phyloP scores from a whole-genome alignment of 345 rosid species.

The Populus deltoides region DNA sequence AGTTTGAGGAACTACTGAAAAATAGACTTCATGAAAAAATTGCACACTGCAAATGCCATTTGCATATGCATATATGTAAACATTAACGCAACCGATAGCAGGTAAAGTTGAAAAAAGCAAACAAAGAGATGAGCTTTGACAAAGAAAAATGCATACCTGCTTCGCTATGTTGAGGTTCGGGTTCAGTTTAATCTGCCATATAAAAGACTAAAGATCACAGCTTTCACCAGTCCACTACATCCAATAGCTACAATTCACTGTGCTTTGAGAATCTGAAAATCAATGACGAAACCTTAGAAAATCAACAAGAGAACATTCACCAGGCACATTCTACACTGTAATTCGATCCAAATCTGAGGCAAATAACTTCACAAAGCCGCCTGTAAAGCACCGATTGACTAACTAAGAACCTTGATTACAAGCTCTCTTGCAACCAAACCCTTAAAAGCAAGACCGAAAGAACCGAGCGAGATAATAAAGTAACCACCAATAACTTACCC shows the following conservation, averaged over 20 bases:
- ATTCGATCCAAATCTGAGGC: not conserved
- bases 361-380: not conserved
- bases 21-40: constrained; percentile 37
- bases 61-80: not conserved
- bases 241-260: not conserved
- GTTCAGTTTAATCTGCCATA: constrained; percentile 50
- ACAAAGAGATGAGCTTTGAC: not conserved
- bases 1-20: not conserved
- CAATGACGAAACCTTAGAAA: not conserved
- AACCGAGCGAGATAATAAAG: not conserved
- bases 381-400: too few relatives aligned
- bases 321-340: not conserved
- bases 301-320: not conserved
- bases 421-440: not conserved
- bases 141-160: constrained; percentile 28
- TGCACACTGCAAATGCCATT: constrained; percentile 57
- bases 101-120: not conserved
- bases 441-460: not conserved
- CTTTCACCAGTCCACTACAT: not conserved
- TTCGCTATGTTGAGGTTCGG: constrained; percentile 38
- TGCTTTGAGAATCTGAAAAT: not conserved
- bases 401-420: not conserved
- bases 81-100: not conserved
- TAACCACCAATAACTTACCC: not conserved
- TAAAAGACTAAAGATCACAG: not conserved